Percentiles rank a stretch among this genome's conserved stretches.
phyloP scores from a whole-genome alignment of 805 yeast genomes.

The Schizosaccharomyces cryophilus region DNA sequence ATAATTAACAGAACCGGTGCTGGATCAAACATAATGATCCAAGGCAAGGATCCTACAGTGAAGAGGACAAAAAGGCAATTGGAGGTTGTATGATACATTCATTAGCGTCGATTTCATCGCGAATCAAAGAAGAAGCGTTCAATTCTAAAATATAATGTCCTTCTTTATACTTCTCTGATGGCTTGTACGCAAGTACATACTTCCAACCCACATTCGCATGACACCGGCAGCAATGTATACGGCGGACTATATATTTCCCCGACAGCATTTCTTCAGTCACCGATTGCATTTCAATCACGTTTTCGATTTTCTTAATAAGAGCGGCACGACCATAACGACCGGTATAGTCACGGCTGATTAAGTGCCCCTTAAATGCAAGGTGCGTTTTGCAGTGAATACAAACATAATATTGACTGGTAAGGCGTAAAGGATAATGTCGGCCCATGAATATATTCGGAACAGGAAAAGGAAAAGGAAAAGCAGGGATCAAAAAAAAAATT shows the following conservation, averaged over 20 bases:
- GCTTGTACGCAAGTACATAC: constrained; percentile 25
- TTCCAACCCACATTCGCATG: constrained; percentile 35
- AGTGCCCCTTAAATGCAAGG: not conserved
- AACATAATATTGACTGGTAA: not conserved
- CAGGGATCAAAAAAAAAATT: too few relatives aligned
- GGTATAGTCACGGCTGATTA: not conserved
- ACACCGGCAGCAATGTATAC: constrained; percentile 33
- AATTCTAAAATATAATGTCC: constrained; percentile 13
- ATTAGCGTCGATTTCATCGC: not conserved
- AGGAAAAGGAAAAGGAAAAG: not conserved
- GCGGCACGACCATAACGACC: not conserved
- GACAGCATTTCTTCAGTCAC: constrained; percentile 31
- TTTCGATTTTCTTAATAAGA: constrained; percentile 14
- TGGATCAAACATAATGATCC: too few relatives aligned
- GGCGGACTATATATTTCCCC: constrained; percentile 33
- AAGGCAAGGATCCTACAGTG: not conserved
- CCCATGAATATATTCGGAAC: not conserved
- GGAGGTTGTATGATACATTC: not conserved
- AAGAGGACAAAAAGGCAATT: not conserved
- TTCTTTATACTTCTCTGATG: constrained; percentile 31
- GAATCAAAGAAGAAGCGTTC: not conserved
- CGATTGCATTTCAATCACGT: constrained; percentile 17
- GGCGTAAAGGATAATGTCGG: not conserved
- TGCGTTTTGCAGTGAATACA: not conserved
- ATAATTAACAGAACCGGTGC: too few relatives aligned